Base-by-base conservation (phyloP, 2,329 filamentous ascomycete species). In the Colletotrichum sp. region DNA sequence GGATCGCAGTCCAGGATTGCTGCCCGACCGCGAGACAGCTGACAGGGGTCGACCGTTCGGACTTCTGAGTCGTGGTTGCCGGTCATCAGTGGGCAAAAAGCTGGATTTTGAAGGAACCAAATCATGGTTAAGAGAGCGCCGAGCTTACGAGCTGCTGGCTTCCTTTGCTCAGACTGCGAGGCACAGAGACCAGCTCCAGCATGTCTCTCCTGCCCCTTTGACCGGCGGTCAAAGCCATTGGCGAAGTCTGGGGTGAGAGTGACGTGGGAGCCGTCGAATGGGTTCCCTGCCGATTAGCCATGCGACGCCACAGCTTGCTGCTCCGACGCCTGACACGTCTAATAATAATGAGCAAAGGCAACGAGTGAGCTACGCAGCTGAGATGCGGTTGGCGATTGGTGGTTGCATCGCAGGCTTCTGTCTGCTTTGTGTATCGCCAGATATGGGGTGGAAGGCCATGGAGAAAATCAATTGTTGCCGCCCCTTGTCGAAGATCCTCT, bases 1-100 rank as follows among this genome's bases (percentile, higher is more conserved):
- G 73, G 64, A 68, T 68, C 73, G 70, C 30, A 63, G 70, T 30
- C 39, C 21, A 68, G 48, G 64, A 52, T 75, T 75, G 73, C 69
- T 75, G 73, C 73, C 73, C 70, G 72, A 75, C 70, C 64, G 63
- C 55, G 73, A 72, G 57, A 75, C 73, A 73, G 32, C 43, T 75
- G 30, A 61, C 70, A 64, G 55, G 57, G 69, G 73, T 26, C 21
- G 43, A 67, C 34, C 28, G 70, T 75, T 73, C 73, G 73, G 64
- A 75, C 63, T 48, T 65, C 59, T 75, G 73, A 75, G 59, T 75
- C 69, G 73, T 52, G 64, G 64, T 21, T 57, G 55, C 60, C 30
- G 57, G 64, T 55, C 61, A 59, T 13, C 57, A 59, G 70, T 36
- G 64, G 34, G 28, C 70, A 61, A 43, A 70, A 72, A 67, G 10